These are phyloP conservation scores for Corymbia calophylla DNA, from an alignment of 441 rosid genomes.

Conservation along the genomic window DNA sequence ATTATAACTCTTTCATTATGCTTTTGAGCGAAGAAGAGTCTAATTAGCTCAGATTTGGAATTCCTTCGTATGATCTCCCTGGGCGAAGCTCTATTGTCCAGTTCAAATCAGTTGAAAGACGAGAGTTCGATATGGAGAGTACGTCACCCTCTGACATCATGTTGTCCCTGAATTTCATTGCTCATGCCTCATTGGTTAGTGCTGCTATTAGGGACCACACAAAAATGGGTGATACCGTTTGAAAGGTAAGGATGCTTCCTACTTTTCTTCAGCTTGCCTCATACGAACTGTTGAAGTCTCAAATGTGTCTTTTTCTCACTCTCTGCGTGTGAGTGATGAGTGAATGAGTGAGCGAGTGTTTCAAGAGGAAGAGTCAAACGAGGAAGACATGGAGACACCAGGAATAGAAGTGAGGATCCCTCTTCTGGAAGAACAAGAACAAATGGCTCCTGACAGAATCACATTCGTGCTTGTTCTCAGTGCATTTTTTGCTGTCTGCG, in stretches of 20 bases:
- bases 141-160: not conserved
- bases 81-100: not conserved
- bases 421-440: not conserved
- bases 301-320: not conserved
- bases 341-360: not conserved
- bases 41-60: not conserved
- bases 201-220: not conserved
- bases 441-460: not conserved
- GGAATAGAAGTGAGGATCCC: not conserved
- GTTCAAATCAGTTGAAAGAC: not conserved
- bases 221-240: not conserved
- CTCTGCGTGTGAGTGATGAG: not conserved
- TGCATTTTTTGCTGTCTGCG: slow-evolving; percentile 22
- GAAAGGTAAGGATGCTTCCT: not conserved
- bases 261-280: not conserved
- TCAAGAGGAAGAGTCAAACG: not conserved
- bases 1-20: not conserved
- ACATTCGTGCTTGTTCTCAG: slow-evolving; percentile 1
- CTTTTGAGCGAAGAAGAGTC: accelerated
- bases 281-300: not conserved
- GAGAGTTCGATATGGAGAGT: not conserved
- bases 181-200: not conserved
- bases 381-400: not conserved
- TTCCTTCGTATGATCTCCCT: not conserved
- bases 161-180: not conserved